Base-by-base conservation (phyloP, 805 yeast genomes). In the Kazachstania kunashirensis region DNA sequence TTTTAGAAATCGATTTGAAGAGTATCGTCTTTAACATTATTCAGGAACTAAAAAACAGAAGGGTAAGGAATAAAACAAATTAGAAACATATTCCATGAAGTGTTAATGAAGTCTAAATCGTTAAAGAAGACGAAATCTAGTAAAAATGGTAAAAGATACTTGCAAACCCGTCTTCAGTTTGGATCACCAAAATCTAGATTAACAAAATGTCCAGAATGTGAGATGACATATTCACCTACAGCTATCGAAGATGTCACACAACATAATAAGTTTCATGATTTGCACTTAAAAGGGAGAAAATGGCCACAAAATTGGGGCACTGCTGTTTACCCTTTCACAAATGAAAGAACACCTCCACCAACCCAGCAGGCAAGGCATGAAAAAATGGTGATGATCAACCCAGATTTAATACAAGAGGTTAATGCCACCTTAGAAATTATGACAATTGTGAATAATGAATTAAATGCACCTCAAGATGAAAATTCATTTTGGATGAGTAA, bases 381-480 rank as follows among this genome's bases (percentile, higher is more conserved):
- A 9, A 45, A 39, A 18, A 55, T 71, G 5, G 57, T 64, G 0
- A 62, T 63, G 46, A 56, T 68, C 3, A 49, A 65, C 36, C 48
- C 61, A 0, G 45, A 46, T 1, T 32, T 30, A n/a, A 35, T 37
- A 6, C 45, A 49, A 12, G 71, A 65, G 38, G 61, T 52, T 1
- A 43, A 45, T 8, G 60, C 66, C 1, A 54, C 66, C 1, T 33
- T 57, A 24, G 68, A 66, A 20, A 49, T 77, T 4, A 52, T 81
- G 40, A 57, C 61, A 1, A 57, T 77, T 51, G 82, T 73, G 6
- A 79, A 81, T 50, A 62, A 58, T 6, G 81, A 74, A 43, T 57
- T 81, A 33, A 71, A 68, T 53, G 85, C 88, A 0, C 79, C 76
- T 5, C 54, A 49, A 14, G 66, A 66, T 47, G 70, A 65, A 41